Conservation (phyloP, 495 filamentous ascomycete species). For the Pseudoneurospora amorphoporcata region DNA sequence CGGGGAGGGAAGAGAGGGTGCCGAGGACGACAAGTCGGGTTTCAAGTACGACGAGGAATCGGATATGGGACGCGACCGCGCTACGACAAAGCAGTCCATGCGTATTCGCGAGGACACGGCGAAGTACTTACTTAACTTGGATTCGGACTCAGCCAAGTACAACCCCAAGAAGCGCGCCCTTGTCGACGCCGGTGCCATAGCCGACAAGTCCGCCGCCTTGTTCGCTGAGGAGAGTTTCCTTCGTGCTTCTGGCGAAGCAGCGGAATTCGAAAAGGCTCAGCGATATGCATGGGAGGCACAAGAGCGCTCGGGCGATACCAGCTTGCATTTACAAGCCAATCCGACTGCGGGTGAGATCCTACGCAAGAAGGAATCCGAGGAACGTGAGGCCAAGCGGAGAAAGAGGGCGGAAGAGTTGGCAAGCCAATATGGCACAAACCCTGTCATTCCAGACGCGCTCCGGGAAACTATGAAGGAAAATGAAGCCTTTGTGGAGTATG, state of each 20-base stretch:
- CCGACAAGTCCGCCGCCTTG: slow-evolving; percentile 72
- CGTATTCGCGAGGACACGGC: slow-evolving; percentile 93
- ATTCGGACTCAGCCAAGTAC: slow-evolving; percentile 94
- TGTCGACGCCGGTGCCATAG: slow-evolving; percentile 77
- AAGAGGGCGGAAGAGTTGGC: slow-evolving; percentile 60
- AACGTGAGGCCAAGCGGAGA: slow-evolving; percentile 54
- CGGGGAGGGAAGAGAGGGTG: slow-evolving; percentile 42
- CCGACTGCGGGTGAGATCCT: slow-evolving; percentile 82
- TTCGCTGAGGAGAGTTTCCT: slow-evolving; percentile 94
- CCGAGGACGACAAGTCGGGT: slow-evolving; percentile 22
- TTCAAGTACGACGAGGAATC: slow-evolving; percentile 86
- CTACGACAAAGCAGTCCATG: slow-evolving; percentile 75
- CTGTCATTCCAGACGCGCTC: slow-evolving; percentile 51
- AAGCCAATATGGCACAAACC: slow-evolving; percentile 76
- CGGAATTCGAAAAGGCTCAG: slow-evolving; percentile 85
- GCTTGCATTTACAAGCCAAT: slow-evolving; percentile 86
- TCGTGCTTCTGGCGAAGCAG: slow-evolving; percentile 82
- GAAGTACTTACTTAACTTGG: slow-evolving; percentile 93
- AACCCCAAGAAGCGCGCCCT: slow-evolving; percentile 95
- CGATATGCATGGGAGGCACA: slow-evolving; percentile 92
- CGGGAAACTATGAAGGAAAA: slow-evolving; percentile 65
- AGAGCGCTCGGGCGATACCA: slow-evolving; percentile 63
- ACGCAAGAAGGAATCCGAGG: slow-evolving; percentile 66
- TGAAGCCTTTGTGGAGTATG: slow-evolving; percentile 92
- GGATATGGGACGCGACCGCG: slow-evolving; percentile 89